Base-by-base conservation (phyloP, 345 rosid genomes). In the Schrenkiella parvula region DNA sequence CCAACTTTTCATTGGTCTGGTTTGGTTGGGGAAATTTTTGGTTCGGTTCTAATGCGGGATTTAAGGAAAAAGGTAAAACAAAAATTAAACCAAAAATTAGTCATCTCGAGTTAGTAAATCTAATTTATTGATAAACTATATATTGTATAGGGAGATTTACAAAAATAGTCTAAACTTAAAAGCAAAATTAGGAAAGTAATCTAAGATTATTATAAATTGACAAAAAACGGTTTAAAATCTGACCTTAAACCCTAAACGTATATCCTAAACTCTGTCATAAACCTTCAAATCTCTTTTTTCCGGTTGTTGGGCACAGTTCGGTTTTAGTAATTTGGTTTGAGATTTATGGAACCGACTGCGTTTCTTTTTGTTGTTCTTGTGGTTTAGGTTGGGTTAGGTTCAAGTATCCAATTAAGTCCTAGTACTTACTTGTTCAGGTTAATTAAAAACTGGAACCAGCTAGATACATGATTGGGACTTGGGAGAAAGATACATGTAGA, bases 381-480 rank as follows among this genome's bases (percentile, higher is more conserved):
- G 68, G 52, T 19, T 71, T 3, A 50, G 50, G 68, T 60, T 66
- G 28, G 48, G 50, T 38, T 55, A 2, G 39, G 51, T 59, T 37
- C 47, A 59, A 13, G 42, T 48, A 1, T 61, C 50, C 14, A n/a
- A n/a, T n/a, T n/a, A n/a, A 48, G 60, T 37, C 1, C n/a, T 48
- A 70, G 11, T 47, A 19, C 58, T 60, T 48, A 39, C 19, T 14
- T 19, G 32, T 13, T 41, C 4, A 19, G 53, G 17, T 52, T 29
- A 13, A 19, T 38, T 50, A 60, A 18, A 38, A 50, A 29, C 34
- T 14, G 12, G 17, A 7, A 37, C 25, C 3, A 23, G 25, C 1
- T 23, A 14, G 4, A 0, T 23, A 2, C 39, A 26, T 26, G 35
- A 22, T 53, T 23, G n/a, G n/a, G n/a, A n/a, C n/a, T n/a, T n/a